Evolutionary conservation across 1,284 basidiomycete species (phyloP), one percentile per base, ranked within the genome.

Genomic region (Cryptococcus depauperatus): DNA sequence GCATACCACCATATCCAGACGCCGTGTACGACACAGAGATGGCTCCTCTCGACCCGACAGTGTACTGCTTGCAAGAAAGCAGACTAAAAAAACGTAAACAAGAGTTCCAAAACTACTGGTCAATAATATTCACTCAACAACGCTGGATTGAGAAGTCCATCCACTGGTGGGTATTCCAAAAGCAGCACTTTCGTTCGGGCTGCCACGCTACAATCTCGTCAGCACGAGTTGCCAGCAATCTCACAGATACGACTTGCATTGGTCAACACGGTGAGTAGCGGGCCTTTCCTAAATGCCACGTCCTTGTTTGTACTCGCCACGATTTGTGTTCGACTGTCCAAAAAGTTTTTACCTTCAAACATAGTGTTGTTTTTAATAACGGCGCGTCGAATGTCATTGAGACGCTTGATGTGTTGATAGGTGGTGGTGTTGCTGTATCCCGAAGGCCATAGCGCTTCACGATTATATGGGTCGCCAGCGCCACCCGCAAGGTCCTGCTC

Each of bases 331-430:
- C 73, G 68, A 38, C 79, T 74, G 27, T 76, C 74, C 7, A 79
- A 64, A 80, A 83, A 88, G 26, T 55, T 64, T 34, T 60, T 56
- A 16, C 61, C 66, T 6, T 78, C 77, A 22, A 55, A 60, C 22
- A 71, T 73, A 39, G 63, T 77, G 75, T 41, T 47, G 35, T 61
- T 59, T n/a, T 51, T 43, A 40, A 82, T 76, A 35, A 88, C 72
- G 60, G 77, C 81, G 58, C 81, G 82, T 38, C 86, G 80, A 54
- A 87, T 71, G 74, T 80, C 51, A 60, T 88, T 88, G 43, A 89
- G 73, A 27, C 72, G 77, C 8, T 76, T 64, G 29, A 84, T 80
- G 34, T 82, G 66, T 44, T 79, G 69, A 56, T 83, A 82, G 2
- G 78, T 72, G 3, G 80, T 81, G 3, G 59, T 60, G 47, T 66